Percentiles rank a stretch among this genome's conserved stretches.
Evolutionary conservation across 73 alveolate genomes (phyloP).

Genomic region (Tetrahymena malaccensis): DNA sequence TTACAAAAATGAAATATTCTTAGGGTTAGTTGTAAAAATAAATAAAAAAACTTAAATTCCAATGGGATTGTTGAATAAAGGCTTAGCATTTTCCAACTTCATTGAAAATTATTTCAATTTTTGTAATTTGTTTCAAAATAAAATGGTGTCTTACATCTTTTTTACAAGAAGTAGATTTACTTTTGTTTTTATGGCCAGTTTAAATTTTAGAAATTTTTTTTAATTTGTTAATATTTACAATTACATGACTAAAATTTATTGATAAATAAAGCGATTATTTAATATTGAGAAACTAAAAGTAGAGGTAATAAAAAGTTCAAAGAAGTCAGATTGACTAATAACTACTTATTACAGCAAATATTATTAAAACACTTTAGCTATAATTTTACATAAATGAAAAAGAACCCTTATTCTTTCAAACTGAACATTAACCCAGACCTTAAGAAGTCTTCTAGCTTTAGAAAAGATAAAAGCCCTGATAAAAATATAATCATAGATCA

Average conservation of each 20-base stretch:
- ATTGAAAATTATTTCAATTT: too few species aligned
- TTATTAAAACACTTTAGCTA: background rate
- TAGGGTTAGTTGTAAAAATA: too few species aligned
- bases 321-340: background rate
- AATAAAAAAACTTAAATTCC: too few species aligned
- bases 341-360: background rate
- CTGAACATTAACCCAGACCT: background rate
- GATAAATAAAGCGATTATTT: background rate
- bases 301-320: background rate
- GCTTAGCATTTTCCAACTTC: too few species aligned
- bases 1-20: too few species aligned
- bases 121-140: too few species aligned
- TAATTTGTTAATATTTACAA: background rate
- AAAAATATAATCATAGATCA: background rate
- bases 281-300: background rate
- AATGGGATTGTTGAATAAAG: too few species aligned
- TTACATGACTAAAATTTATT: background rate
- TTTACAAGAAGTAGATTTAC: background rate
- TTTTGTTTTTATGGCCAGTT: background rate
- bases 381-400: background rate
- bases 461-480: background rate
- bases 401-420: background rate
- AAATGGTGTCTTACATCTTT: too few species aligned
- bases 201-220: background rate
- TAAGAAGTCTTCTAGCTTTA: background rate